Conservation (phyloP, 345 rosid species). For the Cochlearia excelsa region DNA sequence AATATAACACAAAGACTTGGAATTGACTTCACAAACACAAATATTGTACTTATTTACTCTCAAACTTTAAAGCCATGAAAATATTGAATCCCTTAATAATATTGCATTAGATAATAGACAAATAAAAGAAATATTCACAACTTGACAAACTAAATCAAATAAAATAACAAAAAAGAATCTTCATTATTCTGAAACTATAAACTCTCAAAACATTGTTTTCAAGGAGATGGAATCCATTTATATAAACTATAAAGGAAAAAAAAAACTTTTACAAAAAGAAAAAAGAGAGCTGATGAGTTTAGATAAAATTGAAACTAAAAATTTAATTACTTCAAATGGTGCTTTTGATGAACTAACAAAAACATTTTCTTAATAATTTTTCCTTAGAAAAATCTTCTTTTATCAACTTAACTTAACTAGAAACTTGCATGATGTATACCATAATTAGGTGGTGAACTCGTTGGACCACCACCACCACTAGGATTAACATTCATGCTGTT, state of each 20-base stretch:
- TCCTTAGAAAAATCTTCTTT: neutral
- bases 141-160: neutral
- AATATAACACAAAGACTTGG: no score
- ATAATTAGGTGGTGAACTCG: conserved; percentile 35
- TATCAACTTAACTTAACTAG: neutral
- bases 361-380: no score
- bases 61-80: no score
- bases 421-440: conserved; percentile 38
- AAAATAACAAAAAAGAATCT: neutral
- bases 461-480: conserved; percentile 37
- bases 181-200: conserved; percentile 10
- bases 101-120: no score
- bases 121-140: no score
- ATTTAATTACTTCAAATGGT: conserved; percentile 35
- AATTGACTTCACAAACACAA: no score
- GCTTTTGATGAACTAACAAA: conserved; percentile 14
- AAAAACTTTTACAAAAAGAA: conserved; percentile 31
- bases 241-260: conserved; percentile 28
- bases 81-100: no score
- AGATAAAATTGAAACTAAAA: conserved; percentile 31
- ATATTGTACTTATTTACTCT: no score
- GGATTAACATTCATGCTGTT: conserved; percentile 35
- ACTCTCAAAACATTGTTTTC: neutral
- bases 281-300: conserved; percentile 19
- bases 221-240: conserved; percentile 16